A percentile compares a stretch with the other conserved stretches of the same genome.
phyloP scores from a whole-genome alignment of 129 eudicot genomes.

The Daucus carota region DH1_v3.0 NC_030385.2:30441001-30441500 shows the following conservation, averaged over 20 bases:
- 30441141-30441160: conserved; percentile 46
- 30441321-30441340: conserved; percentile 82
- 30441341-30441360: conserved; percentile 93
- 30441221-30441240: not conserved
- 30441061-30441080: conserved; percentile 94
- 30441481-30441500: not conserved
- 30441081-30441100: conserved; percentile 45
- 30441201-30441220: not conserved
- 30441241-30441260: not conserved
- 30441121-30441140: conserved; percentile 55
- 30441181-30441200: conserved; percentile 59
- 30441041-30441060: conserved; percentile 21
- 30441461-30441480: not conserved
- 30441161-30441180: conserved; percentile 99
- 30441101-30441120: conserved; percentile 55
- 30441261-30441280: conserved; percentile 1
- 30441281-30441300: conserved; percentile 42
- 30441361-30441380: conserved; percentile 98
- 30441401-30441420: not conserved
- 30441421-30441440: not conserved
- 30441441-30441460: not conserved
- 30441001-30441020: not conserved
- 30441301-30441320: conserved; percentile 98
- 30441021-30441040: not conserved
- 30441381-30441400: conserved; percentile 59